Evolutionary conservation across 202 grass and related monocot species (phyloP), one percentile per base, ranked within the genome.

Genomic region (Eragrostis tef): DNA sequence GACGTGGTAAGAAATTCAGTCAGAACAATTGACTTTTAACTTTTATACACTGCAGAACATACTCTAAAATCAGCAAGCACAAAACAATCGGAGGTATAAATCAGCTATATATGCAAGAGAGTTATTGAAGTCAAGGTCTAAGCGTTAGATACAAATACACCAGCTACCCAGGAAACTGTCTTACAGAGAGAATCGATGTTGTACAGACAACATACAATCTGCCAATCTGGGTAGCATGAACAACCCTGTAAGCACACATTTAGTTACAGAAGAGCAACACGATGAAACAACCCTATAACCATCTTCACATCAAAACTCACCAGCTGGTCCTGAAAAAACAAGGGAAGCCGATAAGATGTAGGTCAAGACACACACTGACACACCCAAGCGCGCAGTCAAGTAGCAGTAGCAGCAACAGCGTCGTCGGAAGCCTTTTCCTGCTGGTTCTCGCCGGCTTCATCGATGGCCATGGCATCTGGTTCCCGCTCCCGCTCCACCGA

Each of bases 231-330:
- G 19, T 72, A 36, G 69, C 74, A 79, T 26, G 62, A 68, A 83
- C 79, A 78, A 83, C 83, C 79, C 71, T 78, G 63, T 83, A 83
- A 84, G 79, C 82, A 74, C 83, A 89, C 67, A 39, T 39, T 5
- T 39, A 39, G 34, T 39, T 39, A 39, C 34, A 39, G 2, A 47
- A 68, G 27, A 77, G 64, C 71, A 62, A 31, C 79, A 75, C 45
- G 47, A 64, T 17, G 75, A 83, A 86, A 71, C 53, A 87, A 75
- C 36, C 73, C 88, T 87, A 86, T 69, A n/a, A 4, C 44, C 57
- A 80, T 83, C 70, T 70, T 83, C 80, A 83, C 84, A 83, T 74
- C 63, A 83, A 86, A 86, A 89, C 79, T 86, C 68, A 86, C 83
- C 79, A 83, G 79, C 88, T 79, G 36, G 64, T 86, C 84, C 79